A percentile compares a stretch with the other conserved stretches of the same genome.
These are phyloP conservation scores for Ceratocystis eucalypticola DNA, from an alignment of 2,329 filamentous ascomycete genomes.

Conservation along the genomic window DNA sequence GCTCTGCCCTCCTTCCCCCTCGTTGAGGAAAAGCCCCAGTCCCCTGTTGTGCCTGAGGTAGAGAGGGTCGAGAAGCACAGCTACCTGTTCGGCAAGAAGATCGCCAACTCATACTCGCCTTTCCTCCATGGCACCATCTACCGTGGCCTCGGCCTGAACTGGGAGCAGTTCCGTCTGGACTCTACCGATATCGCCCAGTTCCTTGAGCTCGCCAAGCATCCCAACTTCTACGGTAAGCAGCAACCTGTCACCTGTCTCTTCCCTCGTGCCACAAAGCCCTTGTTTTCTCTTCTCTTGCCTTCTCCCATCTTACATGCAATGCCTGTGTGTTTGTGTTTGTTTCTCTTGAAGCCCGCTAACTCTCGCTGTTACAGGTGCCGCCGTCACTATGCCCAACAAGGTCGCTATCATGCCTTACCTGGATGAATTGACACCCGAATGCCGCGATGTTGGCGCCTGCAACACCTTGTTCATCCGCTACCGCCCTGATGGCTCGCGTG, in stretches of 20 bases:
- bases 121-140: conserved; percentile 42
- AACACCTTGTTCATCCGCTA: conserved; percentile 61
- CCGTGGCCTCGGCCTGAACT: conserved; percentile 35
- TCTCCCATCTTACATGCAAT: background rate
- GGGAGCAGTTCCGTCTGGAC: conserved; percentile 41
- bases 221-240: conserved; percentile 46
- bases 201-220: conserved; percentile 39
- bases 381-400: conserved; percentile 77
- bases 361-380: conserved; percentile 36
- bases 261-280: too few relatives aligned
- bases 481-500: conserved; percentile 33
- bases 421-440: conserved; percentile 60
- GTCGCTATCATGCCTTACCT: conserved; percentile 60
- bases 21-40: background rate
- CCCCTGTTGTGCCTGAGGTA: conserved; percentile 10
- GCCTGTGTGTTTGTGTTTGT: background rate
- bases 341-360: background rate
- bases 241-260: background rate
- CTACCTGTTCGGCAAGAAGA: conserved; percentile 45
- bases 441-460: conserved; percentile 58
- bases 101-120: conserved; percentile 42
- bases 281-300: background rate
- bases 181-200: conserved; percentile 38
- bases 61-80: conserved; percentile 27
- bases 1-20: background rate